Percentiles rank a stretch among this genome's conserved stretches.
These are phyloP conservation scores for Penicillium fimorum DNA, from an alignment of 495 filamentous ascomycete species.

Conservation along the genomic window DNA sequence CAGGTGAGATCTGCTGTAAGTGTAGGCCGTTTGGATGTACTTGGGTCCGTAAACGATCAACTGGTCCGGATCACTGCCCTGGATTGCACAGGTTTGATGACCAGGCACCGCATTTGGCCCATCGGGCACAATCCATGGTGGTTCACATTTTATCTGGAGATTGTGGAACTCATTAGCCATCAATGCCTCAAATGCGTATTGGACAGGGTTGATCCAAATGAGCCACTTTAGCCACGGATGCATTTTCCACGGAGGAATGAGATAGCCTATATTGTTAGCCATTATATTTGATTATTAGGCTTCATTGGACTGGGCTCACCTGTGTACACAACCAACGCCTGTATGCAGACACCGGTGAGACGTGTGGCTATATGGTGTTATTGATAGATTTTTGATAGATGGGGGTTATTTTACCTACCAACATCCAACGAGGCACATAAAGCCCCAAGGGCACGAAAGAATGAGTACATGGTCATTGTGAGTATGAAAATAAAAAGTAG, in stretches of 20 bases:
- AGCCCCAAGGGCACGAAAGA: slow-evolving; percentile 74
- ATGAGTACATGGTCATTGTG: slow-evolving; percentile 75
- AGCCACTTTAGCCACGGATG: slow-evolving; percentile 81
- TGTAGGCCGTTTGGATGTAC: slow-evolving; percentile 54
- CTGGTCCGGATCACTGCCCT: slow-evolving; percentile 52
- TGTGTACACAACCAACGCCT: slow-evolving; percentile 72
- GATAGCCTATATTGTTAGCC: slow-evolving; percentile 52
- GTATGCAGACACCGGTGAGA: slow-evolving; percentile 62
- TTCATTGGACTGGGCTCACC: slow-evolving; percentile 20
- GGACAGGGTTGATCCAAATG: slow-evolving; percentile 70
- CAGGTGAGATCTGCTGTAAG: slow-evolving; percentile 55
- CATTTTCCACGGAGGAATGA: slow-evolving; percentile 72
- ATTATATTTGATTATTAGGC: not conserved
- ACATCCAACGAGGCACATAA: slow-evolving; percentile 61
- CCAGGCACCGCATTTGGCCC: slow-evolving; percentile 54
- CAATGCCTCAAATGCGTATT: slow-evolving; percentile 69
- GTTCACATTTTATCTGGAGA: slow-evolving; percentile 47
- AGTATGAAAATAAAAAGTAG: slow-evolving; percentile 58
- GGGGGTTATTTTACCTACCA: slow-evolving; percentile 24
- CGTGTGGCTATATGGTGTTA: slow-evolving; percentile 49
- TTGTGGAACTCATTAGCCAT: slow-evolving; percentile 60
- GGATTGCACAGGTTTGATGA: slow-evolving; percentile 61
- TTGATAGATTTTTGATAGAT: not conserved
- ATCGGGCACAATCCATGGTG: slow-evolving; percentile 58
- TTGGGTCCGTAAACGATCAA: slow-evolving; percentile 50